Evolutionary conservation across 108 stramenopile genomes (phyloP).

Genomic region (Fragilaria radians): DNA sequence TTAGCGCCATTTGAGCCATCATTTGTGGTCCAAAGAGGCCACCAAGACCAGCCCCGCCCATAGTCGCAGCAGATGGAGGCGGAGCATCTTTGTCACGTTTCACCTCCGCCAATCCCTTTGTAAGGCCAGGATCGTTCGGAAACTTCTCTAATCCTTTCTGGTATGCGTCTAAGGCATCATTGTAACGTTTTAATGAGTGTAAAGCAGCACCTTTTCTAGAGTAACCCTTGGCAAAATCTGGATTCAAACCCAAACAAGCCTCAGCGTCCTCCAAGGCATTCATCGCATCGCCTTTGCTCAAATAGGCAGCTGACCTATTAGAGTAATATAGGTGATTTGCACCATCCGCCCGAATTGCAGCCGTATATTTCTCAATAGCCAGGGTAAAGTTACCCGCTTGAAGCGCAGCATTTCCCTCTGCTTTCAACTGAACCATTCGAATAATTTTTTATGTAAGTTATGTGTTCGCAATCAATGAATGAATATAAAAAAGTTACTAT

Average conservation of each 20-base stretch:
- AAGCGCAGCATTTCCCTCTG: constrained; percentile 85
- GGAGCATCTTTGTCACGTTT: constrained; percentile 81
- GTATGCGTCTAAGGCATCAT: constrained; percentile 93
- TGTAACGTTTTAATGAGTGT: constrained; percentile 90
- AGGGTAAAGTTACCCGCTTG: constrained; percentile 83
- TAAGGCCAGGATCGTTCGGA: constrained; percentile 84
- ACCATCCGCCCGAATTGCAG: constrained; percentile 92
- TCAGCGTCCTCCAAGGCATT: constrained; percentile 97
- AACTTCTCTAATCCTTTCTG: constrained; percentile 86
- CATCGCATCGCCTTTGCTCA: constrained; percentile 81
- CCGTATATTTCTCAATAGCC: constrained; percentile 94
- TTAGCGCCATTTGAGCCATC: constrained; percentile 78
- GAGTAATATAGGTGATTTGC: constrained; percentile 92
- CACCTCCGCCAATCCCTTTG: constrained; percentile 83
- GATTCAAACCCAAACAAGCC: constrained; percentile 84
- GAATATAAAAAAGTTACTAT: background rate
- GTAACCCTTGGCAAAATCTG: constrained; percentile 89
- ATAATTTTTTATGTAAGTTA: background rate
- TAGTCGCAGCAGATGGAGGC: constrained; percentile 3
- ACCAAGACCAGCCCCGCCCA: constrained; percentile 25
- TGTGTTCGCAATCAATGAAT: background rate
- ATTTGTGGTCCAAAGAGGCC: constrained; percentile 84
- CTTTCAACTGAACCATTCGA: constrained; percentile 68
- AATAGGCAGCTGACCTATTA: constrained; percentile 96
- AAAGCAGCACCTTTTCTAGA: constrained; percentile 91